Percentiles rank a stretch among this genome's conserved stretches.
phyloP scores from a whole-genome alignment of 1,284 basidiomycete species.

The Earliella scabrosa region DNA sequence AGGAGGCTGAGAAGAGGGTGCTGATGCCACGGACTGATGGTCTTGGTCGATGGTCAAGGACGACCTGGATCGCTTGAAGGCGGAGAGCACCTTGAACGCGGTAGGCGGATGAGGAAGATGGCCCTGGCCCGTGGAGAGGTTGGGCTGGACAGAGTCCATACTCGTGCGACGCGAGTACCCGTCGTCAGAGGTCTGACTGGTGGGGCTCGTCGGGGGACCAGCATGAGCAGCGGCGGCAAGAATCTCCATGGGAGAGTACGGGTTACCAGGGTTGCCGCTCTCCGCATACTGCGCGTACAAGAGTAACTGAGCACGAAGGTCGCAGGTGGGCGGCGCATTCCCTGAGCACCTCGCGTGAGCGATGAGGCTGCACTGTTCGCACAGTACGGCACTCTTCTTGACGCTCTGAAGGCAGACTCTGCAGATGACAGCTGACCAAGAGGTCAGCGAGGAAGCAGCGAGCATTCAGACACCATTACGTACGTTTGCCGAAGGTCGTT shows the following conservation, averaged over 20 bases:
- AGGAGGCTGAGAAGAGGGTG: constrained; percentile 24
- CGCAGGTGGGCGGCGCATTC: constrained; percentile 81
- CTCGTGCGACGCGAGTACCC: constrained; percentile 51
- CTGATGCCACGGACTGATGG: constrained; percentile 24
- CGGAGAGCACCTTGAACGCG: constrained; percentile 65
- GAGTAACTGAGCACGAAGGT: constrained; percentile 78
- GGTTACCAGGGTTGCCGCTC: constrained; percentile 56
- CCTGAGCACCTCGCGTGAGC: constrained; percentile 81
- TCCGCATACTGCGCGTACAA: constrained; percentile 76
- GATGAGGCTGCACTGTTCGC: constrained; percentile 89
- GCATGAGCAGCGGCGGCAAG: constrained; percentile 43
- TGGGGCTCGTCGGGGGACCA: constrained; percentile 42
- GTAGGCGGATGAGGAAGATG: constrained; percentile 47
- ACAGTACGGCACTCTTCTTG: constrained; percentile 88
- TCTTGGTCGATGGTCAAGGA: constrained; percentile 36
- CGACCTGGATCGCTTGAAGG: constrained; percentile 67
- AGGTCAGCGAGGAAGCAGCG: constrained; percentile 20
- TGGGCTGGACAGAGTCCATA: constrained; percentile 46
- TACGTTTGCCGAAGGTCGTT: constrained; percentile 91
- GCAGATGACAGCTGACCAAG: constrained; percentile 77
- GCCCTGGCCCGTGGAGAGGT: constrained; percentile 21
- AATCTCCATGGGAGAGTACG: constrained; percentile 56
- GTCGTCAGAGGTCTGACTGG: constrained; percentile 58
- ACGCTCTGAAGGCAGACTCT: constrained; percentile 81
- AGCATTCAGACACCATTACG: constrained; percentile 35